phyloP scores from a whole-genome alignment of 2,329 filamentous ascomycete genomes.

The Cadophora sp. region DNA sequence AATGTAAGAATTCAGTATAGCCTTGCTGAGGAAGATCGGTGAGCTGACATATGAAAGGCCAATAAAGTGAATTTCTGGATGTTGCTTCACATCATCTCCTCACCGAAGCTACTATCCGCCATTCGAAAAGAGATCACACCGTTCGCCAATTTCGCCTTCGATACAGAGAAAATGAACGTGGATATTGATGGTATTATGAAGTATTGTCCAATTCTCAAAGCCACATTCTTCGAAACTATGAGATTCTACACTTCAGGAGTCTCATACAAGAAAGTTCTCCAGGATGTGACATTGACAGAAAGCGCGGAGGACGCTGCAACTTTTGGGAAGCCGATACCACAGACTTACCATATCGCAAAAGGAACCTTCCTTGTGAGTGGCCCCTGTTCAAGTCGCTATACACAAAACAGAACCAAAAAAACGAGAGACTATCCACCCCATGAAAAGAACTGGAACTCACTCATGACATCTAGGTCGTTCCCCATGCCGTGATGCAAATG shows the following conservation, averaged over 20 bases:
- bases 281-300: conserved; percentile 20
- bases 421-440: neutral
- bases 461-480: conserved; percentile 44
- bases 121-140: conserved; percentile 53
- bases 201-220: conserved; percentile 50
- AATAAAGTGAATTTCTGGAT: conserved; percentile 57
- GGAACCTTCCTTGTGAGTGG: conserved; percentile 43
- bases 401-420: neutral
- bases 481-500: conserved; percentile 50
- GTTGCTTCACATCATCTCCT: conserved; percentile 50
- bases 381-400: neutral
- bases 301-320: conserved; percentile 44
- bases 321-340: conserved; percentile 30
- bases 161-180: conserved; percentile 46
- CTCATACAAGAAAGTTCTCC: conserved; percentile 47
- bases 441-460: neutral
- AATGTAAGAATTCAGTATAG: conserved; percentile 44
- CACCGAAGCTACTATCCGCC: conserved; percentile 47
- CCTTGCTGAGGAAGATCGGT: neutral
- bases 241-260: conserved; percentile 51
- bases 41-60: conserved; percentile 26
- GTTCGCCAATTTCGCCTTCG: conserved; percentile 46
- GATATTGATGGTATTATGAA: conserved; percentile 42
- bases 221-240: conserved; percentile 51
- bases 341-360: conserved; percentile 47